Base-by-base conservation (phyloP, 2,329 filamentous ascomycete species). In the Scedosporium dehoogii region DNA sequence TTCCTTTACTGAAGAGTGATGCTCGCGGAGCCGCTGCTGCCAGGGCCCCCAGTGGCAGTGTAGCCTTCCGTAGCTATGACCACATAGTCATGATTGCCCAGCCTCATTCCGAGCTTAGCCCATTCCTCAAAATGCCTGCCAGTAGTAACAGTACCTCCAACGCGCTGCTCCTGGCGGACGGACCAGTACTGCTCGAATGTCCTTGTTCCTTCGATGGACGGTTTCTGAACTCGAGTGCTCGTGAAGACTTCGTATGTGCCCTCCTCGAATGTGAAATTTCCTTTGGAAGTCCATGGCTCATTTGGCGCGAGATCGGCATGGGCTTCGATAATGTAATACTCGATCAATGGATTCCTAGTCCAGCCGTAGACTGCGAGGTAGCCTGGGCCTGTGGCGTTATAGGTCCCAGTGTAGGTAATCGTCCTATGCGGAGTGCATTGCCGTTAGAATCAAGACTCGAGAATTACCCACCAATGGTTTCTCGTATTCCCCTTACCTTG, bases 1-100 rank as follows among this genome's bases (percentile, higher is more conserved):
- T 14, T 38, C 14, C 27, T 3, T 18, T 46, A 59, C 16, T 59
- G 33, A 6, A 60, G 59, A 51, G 59, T 53, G 23, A 60, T 60
- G 59, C 59, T 60, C 6, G 59, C 29, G 38, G 59, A 60, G 14
- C 59, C 59, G 16, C 33, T 46, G 25, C 59, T 60, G 5, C 59
- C 59, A 6, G 59, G 59, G 7, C 59, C 59, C 10, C 59, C 59
- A 38, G 48, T 44, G 16, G 59, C 59, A 27, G 61, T 62, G 70
- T 82, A 82, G 3, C 80, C 81, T 70, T 84, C 81, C 1, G 78
- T 80, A 12, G 81, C 81, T n/a, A 83, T 71, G 64, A 84, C 81
- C 74, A 79, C 76, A 69, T 84, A 84, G 70, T 84, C 73, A 66
- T 76, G 73, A 44, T 65, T 73, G 2, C 81, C 82, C 14, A 84